These are phyloP conservation scores for Pelargonium citronellum DNA, from an alignment of 441 rosid genomes.

Conservation along the genomic window DNA sequence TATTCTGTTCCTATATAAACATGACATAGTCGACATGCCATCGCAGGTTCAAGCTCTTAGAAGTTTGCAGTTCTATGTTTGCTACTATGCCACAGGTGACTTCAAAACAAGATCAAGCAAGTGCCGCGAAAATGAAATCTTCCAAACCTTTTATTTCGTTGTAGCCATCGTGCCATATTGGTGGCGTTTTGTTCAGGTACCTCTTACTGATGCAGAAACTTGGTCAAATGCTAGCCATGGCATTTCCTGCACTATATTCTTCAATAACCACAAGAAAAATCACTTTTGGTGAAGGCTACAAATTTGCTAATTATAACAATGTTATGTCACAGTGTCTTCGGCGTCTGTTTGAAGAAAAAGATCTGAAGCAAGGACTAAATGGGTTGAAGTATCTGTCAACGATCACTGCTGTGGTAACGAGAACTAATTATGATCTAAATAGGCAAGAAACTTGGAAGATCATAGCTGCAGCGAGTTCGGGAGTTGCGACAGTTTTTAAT, in stretches of 20 bases:
- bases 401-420: slow-evolving; percentile 49
- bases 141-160: slow-evolving; percentile 36
- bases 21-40: neutral
- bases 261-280: too few relatives aligned
- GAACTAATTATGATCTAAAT: slow-evolving; percentile 37
- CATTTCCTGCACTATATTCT: neutral
- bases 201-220: too few relatives aligned
- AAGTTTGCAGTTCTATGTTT: slow-evolving; percentile 56
- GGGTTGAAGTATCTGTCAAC: slow-evolving; percentile 53
- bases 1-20: too few relatives aligned
- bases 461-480: slow-evolving; percentile 44
- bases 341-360: slow-evolving; percentile 52
- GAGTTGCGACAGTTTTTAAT: slow-evolving; percentile 41
- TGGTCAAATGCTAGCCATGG: neutral
- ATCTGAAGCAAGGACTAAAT: slow-evolving; percentile 34
- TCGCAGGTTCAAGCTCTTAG: slow-evolving; percentile 71
- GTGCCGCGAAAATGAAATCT: slow-evolving; percentile 44
- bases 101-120: slow-evolving; percentile 46
- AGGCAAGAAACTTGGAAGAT: slow-evolving; percentile 34
- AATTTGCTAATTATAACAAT: neutral
- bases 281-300: too few relatives aligned
- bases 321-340: slow-evolving; percentile 45
- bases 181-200: slow-evolving; percentile 73
- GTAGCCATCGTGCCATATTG: slow-evolving; percentile 70
- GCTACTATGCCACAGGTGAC: slow-evolving; percentile 80